phyloP scores from a whole-genome alignment of 148 eudicot genomes.

The Nepenthes gracilis region DNA sequence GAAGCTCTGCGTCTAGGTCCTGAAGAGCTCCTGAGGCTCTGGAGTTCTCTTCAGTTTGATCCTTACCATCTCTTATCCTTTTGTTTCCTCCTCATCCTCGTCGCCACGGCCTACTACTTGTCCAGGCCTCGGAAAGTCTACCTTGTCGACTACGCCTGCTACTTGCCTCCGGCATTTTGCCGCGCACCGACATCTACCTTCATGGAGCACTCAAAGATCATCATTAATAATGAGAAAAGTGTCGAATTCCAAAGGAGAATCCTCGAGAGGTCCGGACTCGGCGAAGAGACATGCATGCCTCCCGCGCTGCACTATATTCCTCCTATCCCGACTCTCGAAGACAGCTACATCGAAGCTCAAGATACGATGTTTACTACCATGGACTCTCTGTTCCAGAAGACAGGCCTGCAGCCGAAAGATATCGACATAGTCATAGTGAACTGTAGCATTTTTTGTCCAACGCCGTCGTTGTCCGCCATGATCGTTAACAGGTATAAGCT shows the following conservation, averaged over 20 bases:
- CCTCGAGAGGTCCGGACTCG: constrained; percentile 33
- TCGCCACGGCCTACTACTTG: constrained; percentile 9
- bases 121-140: constrained; percentile 19
- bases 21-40: neutral
- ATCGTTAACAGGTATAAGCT: constrained; percentile 26
- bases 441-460: constrained; percentile 12
- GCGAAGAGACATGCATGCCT: constrained; percentile 32
- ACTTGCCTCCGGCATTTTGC: constrained; percentile 16
- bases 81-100: constrained; percentile 8
- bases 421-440: constrained; percentile 28
- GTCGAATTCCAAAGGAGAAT: constrained; percentile 25
- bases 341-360: constrained; percentile 24
- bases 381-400: constrained; percentile 17
- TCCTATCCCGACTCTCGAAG: constrained; percentile 20
- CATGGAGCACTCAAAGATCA: constrained; percentile 24
- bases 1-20: neutral
- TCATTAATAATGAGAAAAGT: constrained; percentile 15
- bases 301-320: constrained; percentile 27
- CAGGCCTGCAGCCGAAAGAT: constrained; percentile 16
- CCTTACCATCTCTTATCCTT: neutral
- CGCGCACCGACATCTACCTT: constrained; percentile 24
- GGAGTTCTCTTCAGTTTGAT: neutral
- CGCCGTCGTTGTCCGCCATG: constrained; percentile 24
- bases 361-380: constrained; percentile 22
- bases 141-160: constrained; percentile 39